Evolutionary conservation across 352 stramenopile genomes (phyloP).

Genomic region (Peronospora farinosa): DNA sequence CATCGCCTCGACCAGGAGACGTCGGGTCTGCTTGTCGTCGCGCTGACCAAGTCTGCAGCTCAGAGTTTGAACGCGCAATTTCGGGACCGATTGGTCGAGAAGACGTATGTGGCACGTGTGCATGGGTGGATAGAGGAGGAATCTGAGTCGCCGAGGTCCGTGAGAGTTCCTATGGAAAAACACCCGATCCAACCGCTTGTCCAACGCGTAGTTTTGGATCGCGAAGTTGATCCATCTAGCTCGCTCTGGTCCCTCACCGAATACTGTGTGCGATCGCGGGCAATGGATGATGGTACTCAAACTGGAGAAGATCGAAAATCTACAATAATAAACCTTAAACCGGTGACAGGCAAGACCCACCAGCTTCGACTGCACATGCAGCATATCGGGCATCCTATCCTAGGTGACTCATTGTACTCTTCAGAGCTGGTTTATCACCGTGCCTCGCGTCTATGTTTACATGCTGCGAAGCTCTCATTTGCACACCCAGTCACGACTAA

Average conservation of each 20-base stretch:
- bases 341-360: slow-evolving; percentile 87
- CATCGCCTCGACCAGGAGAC: slow-evolving; percentile 77
- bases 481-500: slow-evolving; percentile 39
- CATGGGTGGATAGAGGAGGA: slow-evolving; percentile 27
- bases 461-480: slow-evolving; percentile 38
- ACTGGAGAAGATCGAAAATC: slow-evolving; percentile 8
- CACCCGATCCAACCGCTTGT: slow-evolving; percentile 41
- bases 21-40: slow-evolving; percentile 64
- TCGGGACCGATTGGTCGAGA: slow-evolving; percentile 45
- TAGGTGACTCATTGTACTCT: slow-evolving; percentile 88
- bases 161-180: slow-evolving; percentile 46
- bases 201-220: slow-evolving; percentile 40
- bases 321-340: slow-evolving; percentile 58
- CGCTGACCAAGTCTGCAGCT: slow-evolving; percentile 47
- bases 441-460: slow-evolving; percentile 42
- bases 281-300: slow-evolving; percentile 1
- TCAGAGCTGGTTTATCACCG: slow-evolving; percentile 34
- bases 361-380: slow-evolving; percentile 93
- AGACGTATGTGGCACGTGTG: slow-evolving; percentile 57
- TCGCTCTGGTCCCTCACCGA: slow-evolving; percentile 34
- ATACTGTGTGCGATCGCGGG: slow-evolving; percentile 19
- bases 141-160: slow-evolving; percentile 17
- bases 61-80: slow-evolving; percentile 67
- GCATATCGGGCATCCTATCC: slow-evolving; percentile 87
- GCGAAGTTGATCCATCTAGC: slow-evolving; percentile 19